These are phyloP conservation scores for Baorangia bicolor DNA, from an alignment of 768 basidiomycete genomes.

Conservation along the genomic window DNA sequence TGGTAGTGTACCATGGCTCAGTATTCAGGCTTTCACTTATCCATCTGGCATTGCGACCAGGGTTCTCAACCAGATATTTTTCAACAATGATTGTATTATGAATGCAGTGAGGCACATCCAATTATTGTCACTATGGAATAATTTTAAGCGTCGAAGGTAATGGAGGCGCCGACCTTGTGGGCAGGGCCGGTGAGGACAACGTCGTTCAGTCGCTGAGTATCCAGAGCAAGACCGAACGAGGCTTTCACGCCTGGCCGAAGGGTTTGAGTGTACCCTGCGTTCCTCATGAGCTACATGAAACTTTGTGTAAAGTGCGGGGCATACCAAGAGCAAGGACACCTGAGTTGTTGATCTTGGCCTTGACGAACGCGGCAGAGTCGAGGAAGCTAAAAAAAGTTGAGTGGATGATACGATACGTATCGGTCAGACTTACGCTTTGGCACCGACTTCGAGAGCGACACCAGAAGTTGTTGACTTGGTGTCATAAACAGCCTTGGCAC, in stretches of 20 bases:
- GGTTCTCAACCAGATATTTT: not conserved
- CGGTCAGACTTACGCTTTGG: slow-evolving; percentile 73
- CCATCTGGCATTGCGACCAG: not conserved
- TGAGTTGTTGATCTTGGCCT: slow-evolving; percentile 98
- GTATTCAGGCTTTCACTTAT: not conserved
- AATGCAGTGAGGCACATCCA: slow-evolving; percentile 10
- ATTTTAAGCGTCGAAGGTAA: slow-evolving; percentile 69
- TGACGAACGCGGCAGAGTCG: slow-evolving; percentile 88
- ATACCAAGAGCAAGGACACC: slow-evolving; percentile 85
- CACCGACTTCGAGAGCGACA: slow-evolving; percentile 91
- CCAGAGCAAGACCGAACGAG: slow-evolving; percentile 91
- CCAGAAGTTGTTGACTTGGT: slow-evolving; percentile 83
- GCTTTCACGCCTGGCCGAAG: slow-evolving; percentile 94
- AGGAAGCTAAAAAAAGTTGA: slow-evolving; percentile 52
- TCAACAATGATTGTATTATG: slow-evolving; percentile 14
- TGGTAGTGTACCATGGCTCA: not conserved
- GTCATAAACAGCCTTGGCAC: slow-evolving; percentile 96
- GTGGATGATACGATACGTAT: not conserved
- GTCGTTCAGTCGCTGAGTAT: slow-evolving; percentile 90
- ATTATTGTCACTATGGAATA: slow-evolving; percentile 20
- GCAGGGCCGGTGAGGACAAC: slow-evolving; percentile 58
- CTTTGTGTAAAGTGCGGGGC: not conserved
- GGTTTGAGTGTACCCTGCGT: slow-evolving; percentile 81
- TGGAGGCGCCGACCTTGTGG: slow-evolving; percentile 81
- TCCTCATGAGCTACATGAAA: slow-evolving; percentile 11